These are phyloP conservation scores for Prunus yedoensis DNA, from an alignment of 331 rosid species.

Conservation along the genomic window DNA sequence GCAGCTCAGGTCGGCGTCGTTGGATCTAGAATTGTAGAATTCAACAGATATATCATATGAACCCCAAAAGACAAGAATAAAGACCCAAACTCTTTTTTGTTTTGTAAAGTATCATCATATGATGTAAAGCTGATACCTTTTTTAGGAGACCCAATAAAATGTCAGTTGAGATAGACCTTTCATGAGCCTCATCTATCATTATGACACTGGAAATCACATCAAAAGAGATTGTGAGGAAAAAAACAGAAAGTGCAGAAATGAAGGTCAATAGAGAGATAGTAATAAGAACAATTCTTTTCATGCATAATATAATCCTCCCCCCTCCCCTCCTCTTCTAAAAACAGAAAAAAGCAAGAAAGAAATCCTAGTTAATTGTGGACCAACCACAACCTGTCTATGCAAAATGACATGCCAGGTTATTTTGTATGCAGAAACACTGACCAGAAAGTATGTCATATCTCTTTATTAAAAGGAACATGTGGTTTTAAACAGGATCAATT, in stretches of 20 bases:
- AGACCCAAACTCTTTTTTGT: slow-evolving; percentile 7
- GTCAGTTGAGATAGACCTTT: slow-evolving; percentile 94
- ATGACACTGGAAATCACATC: slow-evolving; percentile 52
- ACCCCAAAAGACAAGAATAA: neutral
- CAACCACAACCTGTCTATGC: neutral
- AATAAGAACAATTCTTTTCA: neutral
- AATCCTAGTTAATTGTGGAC: neutral
- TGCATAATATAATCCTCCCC: neutral
- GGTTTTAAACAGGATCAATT: neutral
- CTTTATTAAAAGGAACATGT: neutral
- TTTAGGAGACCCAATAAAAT: slow-evolving; percentile 85
- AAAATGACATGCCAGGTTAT: neutral
- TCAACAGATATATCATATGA: slow-evolving; percentile 12
- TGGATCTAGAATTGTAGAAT: slow-evolving; percentile 57
- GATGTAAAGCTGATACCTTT: slow-evolving; percentile 54
- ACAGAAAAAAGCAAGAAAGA: neutral
- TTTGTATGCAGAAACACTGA: neutral
- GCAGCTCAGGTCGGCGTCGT: slow-evolving; percentile 79
- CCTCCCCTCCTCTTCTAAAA: neutral
- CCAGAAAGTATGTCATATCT: neutral
- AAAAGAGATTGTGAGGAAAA: neutral
- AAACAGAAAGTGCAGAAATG: neutral
- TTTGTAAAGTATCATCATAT: slow-evolving; percentile 7
- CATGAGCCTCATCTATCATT: slow-evolving; percentile 98
- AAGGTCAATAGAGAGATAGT: neutral